Conservation (phyloP, 2,329 filamentous ascomycete species). For the Botryosphaeria agaves region DNA sequence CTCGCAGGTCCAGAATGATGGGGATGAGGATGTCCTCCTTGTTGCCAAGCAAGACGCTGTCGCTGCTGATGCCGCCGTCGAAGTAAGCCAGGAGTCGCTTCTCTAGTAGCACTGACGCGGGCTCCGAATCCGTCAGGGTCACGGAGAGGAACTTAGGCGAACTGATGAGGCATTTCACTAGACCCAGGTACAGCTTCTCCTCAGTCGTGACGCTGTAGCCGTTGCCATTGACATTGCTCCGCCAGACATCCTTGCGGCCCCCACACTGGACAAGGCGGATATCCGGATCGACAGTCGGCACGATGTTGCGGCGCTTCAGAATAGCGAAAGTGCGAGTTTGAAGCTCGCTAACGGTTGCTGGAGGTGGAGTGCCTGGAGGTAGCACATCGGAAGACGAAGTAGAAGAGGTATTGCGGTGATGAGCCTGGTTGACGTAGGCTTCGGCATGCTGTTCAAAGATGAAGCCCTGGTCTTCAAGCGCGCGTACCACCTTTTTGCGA, state of each 20-base stretch:
- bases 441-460: constrained; percentile 56
- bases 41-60: constrained; percentile 56
- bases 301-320: constrained; percentile 61
- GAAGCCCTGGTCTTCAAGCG: constrained; percentile 65
- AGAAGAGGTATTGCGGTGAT: constrained; percentile 25
- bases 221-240: constrained; percentile 10
- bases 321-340: constrained; percentile 68
- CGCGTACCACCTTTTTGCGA: constrained; percentile 55
- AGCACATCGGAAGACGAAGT: constrained; percentile 27
- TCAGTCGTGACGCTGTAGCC: constrained; percentile 20
- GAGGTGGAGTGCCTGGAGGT: constrained; percentile 53
- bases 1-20: constrained; percentile 72
- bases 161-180: constrained; percentile 30
- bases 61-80: constrained; percentile 24
- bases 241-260: constrained; percentile 32
- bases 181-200: constrained; percentile 26
- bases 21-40: constrained; percentile 59
- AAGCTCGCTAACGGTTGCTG: constrained; percentile 60
- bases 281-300: constrained; percentile 49
- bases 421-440: constrained; percentile 40
- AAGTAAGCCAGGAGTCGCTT: constrained; percentile 43
- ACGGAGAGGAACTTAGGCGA: constrained; percentile 54
- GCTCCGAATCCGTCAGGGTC: constrained; percentile 55
- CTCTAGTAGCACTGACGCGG: constrained; percentile 57
- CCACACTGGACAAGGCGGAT: constrained; percentile 72